phyloP scores from a whole-genome alignment of 176 grass and related monocot genomes.

The Aegilops bicornis region DNA sequence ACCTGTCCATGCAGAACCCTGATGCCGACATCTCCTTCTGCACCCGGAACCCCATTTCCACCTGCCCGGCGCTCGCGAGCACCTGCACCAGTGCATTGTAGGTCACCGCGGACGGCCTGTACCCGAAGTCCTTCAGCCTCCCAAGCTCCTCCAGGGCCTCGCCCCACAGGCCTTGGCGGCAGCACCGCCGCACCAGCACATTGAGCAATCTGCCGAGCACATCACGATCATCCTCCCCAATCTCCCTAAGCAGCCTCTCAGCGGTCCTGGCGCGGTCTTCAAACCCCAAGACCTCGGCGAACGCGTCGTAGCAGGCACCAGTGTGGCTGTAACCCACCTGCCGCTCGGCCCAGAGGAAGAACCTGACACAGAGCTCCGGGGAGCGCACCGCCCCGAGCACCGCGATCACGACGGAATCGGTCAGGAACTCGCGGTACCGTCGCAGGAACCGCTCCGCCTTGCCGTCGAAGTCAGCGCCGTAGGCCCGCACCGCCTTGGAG shows the following conservation, averaged over 20 bases:
- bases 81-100: conserved; percentile 85
- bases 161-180: conserved; percentile 51
- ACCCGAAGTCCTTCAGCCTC: conserved; percentile 75
- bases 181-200: conserved; percentile 73
- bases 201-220: conserved; percentile 91
- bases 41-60: conserved; percentile 75
- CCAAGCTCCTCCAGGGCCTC: conserved; percentile 84
- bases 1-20: conserved; percentile 71
- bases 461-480: conserved; percentile 38
- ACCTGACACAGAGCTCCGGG: conserved; percentile 71
- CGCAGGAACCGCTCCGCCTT: conserved; percentile 65
- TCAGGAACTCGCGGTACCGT: conserved; percentile 61
- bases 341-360: conserved; percentile 88
- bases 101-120: conserved; percentile 60
- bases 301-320: conserved; percentile 51
- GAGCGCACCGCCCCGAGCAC: conserved; percentile 54
- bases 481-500: conserved; percentile 67
- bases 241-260: conserved; percentile 69
- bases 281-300: conserved; percentile 63
- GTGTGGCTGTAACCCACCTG: conserved; percentile 90
- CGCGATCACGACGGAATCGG: conserved; percentile 56
- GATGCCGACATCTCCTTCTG: conserved; percentile 82
- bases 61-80: conserved; percentile 49
- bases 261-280: conserved; percentile 49
- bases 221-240: conserved; percentile 74